Evolutionary conservation across 2,329 filamentous ascomycete genomes (phyloP), one percentile per base, ranked within the genome.

Genomic region (Pseudocercospora ulei): DNA sequence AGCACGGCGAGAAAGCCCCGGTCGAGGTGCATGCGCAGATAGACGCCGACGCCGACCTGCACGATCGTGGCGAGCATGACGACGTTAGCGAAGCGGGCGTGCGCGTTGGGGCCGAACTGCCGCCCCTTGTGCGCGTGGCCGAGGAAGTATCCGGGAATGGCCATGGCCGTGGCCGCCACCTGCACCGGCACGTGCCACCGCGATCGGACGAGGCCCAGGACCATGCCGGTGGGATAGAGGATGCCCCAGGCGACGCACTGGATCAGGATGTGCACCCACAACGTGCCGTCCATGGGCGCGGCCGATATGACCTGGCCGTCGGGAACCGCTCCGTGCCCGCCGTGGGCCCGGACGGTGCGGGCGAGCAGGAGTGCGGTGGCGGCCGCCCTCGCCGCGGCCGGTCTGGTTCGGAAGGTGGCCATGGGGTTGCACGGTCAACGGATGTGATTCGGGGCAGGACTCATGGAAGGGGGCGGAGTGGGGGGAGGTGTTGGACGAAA

Each of bases 111-210:
- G 17, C 76, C 69, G 61, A 96, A 98, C 57, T 92, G 78, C 50
- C 90, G 78, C 39, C 90, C 90, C 52, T 82, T 80, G 63, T 98
- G 90, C 49, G 77, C 72, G 59, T 98, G 90, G 34, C 90, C 90
- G 37, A 98, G 74, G 61, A 90, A 85, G 67, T 90, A 95, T 50
- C 84, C 88, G 39, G 87, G 60, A 13, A 93, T 70, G 2, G 85
- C 83, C 48, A 96, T 70, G 16, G 75, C 63, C 14, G 82, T 80
- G 48, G 80, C 84, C 38, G 81, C 56, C 17, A 80, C 71, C 62
- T 98, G 90, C 3, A 85, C 68, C 4, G 90, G 88, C 35, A 96
- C 88, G 65, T 98, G 90, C 84, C 85, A 96, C 63, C 83, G 77
- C 44, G 80, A 93, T 46, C 84, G 85, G 49, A 82, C 76, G 43